These are phyloP conservation scores for Epichloe glyceriae DNA, from an alignment of 2,329 filamentous ascomycete genomes.

Conservation along the genomic window DNA sequence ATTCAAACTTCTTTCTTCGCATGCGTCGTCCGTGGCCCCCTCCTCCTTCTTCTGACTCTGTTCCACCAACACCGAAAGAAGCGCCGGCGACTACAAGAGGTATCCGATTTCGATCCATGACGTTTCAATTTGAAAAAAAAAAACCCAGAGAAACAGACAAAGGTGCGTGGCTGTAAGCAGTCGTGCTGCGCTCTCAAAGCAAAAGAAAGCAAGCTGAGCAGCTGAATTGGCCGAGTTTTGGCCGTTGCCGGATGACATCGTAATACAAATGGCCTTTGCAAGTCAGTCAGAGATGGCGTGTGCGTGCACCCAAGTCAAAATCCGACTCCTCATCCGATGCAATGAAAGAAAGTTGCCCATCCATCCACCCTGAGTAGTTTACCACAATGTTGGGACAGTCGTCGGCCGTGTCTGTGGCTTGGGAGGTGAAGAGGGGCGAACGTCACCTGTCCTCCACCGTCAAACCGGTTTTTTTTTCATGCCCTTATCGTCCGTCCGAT, in stretches of 20 bases:
- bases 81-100: not conserved
- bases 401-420: conserved; percentile 3
- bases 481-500: conserved; percentile 1
- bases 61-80: not conserved
- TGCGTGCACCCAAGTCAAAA: conserved; percentile 20
- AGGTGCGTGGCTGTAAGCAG: conserved; percentile 1
- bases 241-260: conserved; percentile 4
- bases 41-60: not conserved
- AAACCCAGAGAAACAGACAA: not conserved
- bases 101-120: not conserved
- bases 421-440: not conserved
- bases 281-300: conserved; percentile 6
- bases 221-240: conserved; percentile 1
- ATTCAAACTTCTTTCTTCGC: not conserved
- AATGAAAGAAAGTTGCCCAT: conserved; percentile 16
- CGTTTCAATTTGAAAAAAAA: not conserved
- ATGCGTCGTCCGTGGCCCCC: not conserved
- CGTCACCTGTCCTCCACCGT: not conserved
- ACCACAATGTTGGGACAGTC: conserved; percentile 1
- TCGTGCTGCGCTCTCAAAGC: conserved; percentile 1
- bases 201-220: conserved; percentile 4
- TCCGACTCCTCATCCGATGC: conserved; percentile 27
- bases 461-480: not conserved
- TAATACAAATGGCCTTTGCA: conserved; percentile 4
- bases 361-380: conserved; percentile 5